Conservation (phyloP, 352 stramenopile genomes). For the Phytophthora sansomeana region DNA sequence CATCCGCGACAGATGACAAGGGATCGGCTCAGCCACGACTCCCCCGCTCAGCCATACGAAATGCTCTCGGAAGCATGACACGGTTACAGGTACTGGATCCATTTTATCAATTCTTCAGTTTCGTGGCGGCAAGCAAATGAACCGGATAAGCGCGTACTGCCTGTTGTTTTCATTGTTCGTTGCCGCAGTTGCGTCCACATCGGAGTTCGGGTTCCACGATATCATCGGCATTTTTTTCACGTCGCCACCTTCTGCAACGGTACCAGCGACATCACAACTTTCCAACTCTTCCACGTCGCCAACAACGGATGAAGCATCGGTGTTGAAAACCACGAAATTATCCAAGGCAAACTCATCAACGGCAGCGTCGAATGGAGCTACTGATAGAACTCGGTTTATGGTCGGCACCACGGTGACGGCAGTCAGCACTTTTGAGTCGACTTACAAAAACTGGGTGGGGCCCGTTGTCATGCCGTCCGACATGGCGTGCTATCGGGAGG, state of each 20-base stretch:
- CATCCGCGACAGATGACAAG: slow-evolving; percentile 1
- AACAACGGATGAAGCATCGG: neutral
- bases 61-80: neutral
- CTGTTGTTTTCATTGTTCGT: slow-evolving; percentile 9
- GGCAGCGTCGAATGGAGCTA: neutral
- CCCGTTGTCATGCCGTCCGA: slow-evolving; percentile 14
- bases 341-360: neutral
- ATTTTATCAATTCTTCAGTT: slow-evolving; percentile 12
- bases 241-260: slow-evolving; percentile 6
- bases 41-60: slow-evolving; percentile 4
- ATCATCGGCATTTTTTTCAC: slow-evolving; percentile 5
- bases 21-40: slow-evolving; percentile 7
- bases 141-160: neutral
- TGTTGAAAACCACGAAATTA: neutral
- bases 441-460: slow-evolving; percentile 25
- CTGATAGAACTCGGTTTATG: neutral
- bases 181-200: neutral
- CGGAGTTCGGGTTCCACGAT: slow-evolving; percentile 8
- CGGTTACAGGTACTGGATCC: neutral
- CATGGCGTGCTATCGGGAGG: slow-evolving; percentile 41
- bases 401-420: slow-evolving; percentile 8
- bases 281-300: neutral
- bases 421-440: slow-evolving; percentile 20
- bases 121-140: slow-evolving; percentile 3
- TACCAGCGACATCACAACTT: neutral